Evolutionary conservation across 768 basidiomycete genomes (phyloP), one percentile per base, ranked within the genome.

Genomic region (Lactarius deliciosus): DNA sequence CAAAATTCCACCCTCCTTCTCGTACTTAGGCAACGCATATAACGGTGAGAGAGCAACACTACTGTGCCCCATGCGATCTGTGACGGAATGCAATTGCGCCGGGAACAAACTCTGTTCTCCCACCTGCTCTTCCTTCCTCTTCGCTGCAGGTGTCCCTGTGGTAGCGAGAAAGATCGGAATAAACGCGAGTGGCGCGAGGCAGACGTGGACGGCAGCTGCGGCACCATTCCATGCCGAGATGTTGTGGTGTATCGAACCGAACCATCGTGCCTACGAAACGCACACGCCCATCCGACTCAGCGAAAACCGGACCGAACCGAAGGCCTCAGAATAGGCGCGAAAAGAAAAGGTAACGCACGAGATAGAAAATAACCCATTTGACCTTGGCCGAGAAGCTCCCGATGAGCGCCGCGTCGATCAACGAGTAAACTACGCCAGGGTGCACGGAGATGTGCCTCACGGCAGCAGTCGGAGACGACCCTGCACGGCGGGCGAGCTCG

Each of bases 391-490:
- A 73, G 38, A 86, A 72, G 8, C 80, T 76, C 38, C 80, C 79
- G 47, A 83, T 75, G 28, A 88, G 72, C 0, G 77, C 81, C 18
- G 71, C 72, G 57, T 81, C 80, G 68, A 94, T 86, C 56, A 85
- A 86, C 0, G 91, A 91, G 43, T 80, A 78, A 55, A 82, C 86
- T 20, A 92, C 81, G 4, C 90, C 91, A 1, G 93, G 93, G 59
- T 91, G 84, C 15, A 84, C 81, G 60, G 85, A 74, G 65, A 90
- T 78, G 73, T 94, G 90, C 54, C 86, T 81, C 22, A 83, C 75
- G 15, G 64, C 66, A 22, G 25, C 64, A 60, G 57, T 60, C 53
- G 58, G 63, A 57, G 57, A 62, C 43, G 54, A 61, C 15, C 73
- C 70, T 59, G 85, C 80, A 5, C 75, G 73, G 36, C 73, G 78